Base-by-base conservation (phyloP, 768 basidiomycete genomes). In the Pisolithus microcarpus region DNA sequence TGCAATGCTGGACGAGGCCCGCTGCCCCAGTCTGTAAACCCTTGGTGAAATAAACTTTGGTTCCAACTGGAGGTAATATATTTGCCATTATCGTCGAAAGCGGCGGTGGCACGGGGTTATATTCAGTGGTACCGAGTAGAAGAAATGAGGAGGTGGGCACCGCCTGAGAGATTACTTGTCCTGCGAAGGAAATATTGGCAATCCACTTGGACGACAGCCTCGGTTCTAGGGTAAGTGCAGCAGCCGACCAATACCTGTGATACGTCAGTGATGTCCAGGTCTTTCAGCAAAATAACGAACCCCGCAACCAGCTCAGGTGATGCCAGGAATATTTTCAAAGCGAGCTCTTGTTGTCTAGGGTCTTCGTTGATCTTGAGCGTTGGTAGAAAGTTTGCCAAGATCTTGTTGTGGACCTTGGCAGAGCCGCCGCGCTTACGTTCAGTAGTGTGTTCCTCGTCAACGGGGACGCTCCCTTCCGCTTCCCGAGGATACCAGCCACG, bases 141-240 rank as follows among this genome's bases (percentile, higher is more conserved):
- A 80, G 68, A 62, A 93, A 92, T 0, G 79, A 78, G 0, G 71
- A 58, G 0, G 71, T 57, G 0, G 93, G 91, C 2, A 92, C 69
- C 0, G 88, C 81, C 0, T 92, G 76, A 0, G 87, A 85, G 46
- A 96, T 75, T 48, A 97, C 77, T 7, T 75, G 75, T 2, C 85
- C 89, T 38, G 90, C 80, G 61, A 93, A 87, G 5, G 89, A 74
- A 56, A 96, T 83, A 52, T 92, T 95, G 0, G 86, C 80, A 30
- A 97, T 83, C 93, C 95, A 98, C 61, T 85, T 86, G 0, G 87
- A 87, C 0, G 89, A 88, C 5, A 93, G 76, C 3, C 91, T 82
- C 0, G 92, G 91, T 58, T 95, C 91, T 5, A 94, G 73, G 0
- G 88, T 86, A 31, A 91, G 68, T 2, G 76, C 75, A 4, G 78